Evolutionary conservation across 2,329 filamentous ascomycete species (phyloP), one percentile per base, ranked within the genome.

Genomic region (Fusarium xylarioides): DNA sequence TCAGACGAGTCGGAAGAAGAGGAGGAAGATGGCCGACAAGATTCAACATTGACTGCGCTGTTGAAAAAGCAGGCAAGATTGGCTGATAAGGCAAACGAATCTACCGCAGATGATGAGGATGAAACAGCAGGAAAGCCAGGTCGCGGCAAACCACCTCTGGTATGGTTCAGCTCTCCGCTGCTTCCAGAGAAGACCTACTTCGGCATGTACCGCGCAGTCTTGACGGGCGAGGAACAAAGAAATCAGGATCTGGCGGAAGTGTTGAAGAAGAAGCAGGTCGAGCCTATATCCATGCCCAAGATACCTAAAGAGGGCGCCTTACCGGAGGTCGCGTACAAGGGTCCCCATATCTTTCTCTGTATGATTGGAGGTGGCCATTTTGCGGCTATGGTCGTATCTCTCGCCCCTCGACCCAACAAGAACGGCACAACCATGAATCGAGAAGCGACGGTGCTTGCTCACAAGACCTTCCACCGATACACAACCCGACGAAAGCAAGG

Each of bases 301-400:
- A 84, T 88, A 4, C 83, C 86, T 42, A 90, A 89, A 63, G 90
- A 91, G 53, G 89, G 90, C 5, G 84, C 85, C 21, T 81, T 90
- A 10, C 85, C 88, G 5, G 83, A 86, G 4, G 82, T 88, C 15
- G 85, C 85, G 7, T 90, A 92, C 79, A 89, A 91, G 30, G 91
- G 92, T 12, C 94, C 95, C 5, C 95, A 98, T 80, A 91, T 97
- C 55, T 98, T 99, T 80, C 88, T 99, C 53, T 98, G 95, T 82
- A 99, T 99, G 96, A 97, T 99, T 56, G 96, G 96, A 30, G 96
- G 96, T 67, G 96, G 96, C 0, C 96, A 99, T 81, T 99, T 99
- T 79, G 96, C 96, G 1, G 96, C 93, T 56, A 98, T 98, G 95
- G 87, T 98, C 16, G 93, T 99, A 16, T 95, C 95, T 0, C 87